A percentile compares a stretch with the other conserved stretches of the same genome.
These are phyloP conservation scores for Ustilaginoidea virens DNA, from an alignment of 2,329 filamentous ascomycete species.

Conservation along the genomic window DNA sequence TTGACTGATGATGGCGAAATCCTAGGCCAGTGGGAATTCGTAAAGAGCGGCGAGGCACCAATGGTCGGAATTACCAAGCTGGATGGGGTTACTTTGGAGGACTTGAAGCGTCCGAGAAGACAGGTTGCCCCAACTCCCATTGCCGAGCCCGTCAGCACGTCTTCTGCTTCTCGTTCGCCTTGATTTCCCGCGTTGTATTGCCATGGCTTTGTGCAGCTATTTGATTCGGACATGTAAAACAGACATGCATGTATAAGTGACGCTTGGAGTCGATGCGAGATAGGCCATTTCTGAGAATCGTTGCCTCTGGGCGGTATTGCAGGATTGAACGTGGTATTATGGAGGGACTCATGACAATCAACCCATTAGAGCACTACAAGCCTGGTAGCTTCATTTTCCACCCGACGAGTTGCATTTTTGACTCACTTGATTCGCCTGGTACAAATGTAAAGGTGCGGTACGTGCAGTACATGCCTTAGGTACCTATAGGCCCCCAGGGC, in stretches of 20 bases:
- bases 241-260: neutral
- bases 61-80: constrained; percentile 90
- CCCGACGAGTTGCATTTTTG: no score
- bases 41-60: constrained; percentile 78
- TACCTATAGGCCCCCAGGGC: no score
- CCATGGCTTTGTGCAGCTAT: neutral
- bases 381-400: no score
- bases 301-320: no score
- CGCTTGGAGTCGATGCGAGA: no score
- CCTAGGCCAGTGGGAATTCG: constrained; percentile 74
- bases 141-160: constrained; percentile 17
- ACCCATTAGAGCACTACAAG: no score
- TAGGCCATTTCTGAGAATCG: no score
- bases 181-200: constrained; percentile 5
- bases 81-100: constrained; percentile 67
- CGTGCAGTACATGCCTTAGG: no score
- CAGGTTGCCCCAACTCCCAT: constrained; percentile 34
- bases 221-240: neutral
- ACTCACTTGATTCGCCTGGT: no score
- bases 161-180: constrained; percentile 16
- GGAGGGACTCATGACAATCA: no score
- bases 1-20: constrained; percentile 11
- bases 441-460: no score
- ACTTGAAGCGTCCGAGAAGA: constrained; percentile 66
- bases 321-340: no score